A percentile compares a stretch with the other conserved stretches of the same genome.
These are phyloP conservation scores for Acorus calamus DNA, from an alignment of 106 monocot species.

Conservation along the genomic window DNA sequence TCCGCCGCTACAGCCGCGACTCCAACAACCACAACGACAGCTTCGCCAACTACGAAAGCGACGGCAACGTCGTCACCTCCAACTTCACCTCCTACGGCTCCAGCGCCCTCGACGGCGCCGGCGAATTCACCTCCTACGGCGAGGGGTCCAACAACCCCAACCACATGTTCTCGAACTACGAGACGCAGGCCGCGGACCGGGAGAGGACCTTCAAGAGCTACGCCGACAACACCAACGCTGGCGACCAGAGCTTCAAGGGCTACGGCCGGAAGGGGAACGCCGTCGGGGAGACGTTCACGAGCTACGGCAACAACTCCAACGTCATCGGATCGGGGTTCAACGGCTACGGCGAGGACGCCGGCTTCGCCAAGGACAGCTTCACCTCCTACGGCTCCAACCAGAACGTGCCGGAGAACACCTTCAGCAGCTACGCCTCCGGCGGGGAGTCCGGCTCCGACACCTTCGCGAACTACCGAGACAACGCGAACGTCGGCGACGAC, in stretches of 20 bases:
- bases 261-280: constrained; percentile 58
- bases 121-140: constrained; percentile 41
- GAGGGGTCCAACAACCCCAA: constrained; percentile 35
- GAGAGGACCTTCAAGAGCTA: constrained; percentile 35
- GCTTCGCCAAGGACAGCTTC: constrained; percentile 29
- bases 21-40: constrained; percentile 24
- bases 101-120: constrained; percentile 39
- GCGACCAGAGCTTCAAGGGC: constrained; percentile 57
- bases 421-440: too few species aligned
- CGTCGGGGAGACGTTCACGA: constrained; percentile 23
- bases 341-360: constrained; percentile 27
- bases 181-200: constrained; percentile 31
- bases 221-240: constrained; percentile 60
- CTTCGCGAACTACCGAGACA: constrained; percentile 37
- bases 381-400: not conserved
- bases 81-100: constrained; percentile 88
- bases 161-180: constrained; percentile 73
- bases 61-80: constrained; percentile 64
- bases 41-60: constrained; percentile 42
- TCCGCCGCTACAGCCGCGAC: constrained; percentile 77
- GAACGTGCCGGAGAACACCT: too few species aligned
- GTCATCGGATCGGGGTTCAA: constrained; percentile 20
- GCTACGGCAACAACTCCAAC: constrained; percentile 54
- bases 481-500: constrained; percentile 84
- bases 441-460: too few species aligned